Evolutionary conservation across 2,329 filamentous ascomycete species (phyloP).

Genomic region (Fusarium floridanum): DNA sequence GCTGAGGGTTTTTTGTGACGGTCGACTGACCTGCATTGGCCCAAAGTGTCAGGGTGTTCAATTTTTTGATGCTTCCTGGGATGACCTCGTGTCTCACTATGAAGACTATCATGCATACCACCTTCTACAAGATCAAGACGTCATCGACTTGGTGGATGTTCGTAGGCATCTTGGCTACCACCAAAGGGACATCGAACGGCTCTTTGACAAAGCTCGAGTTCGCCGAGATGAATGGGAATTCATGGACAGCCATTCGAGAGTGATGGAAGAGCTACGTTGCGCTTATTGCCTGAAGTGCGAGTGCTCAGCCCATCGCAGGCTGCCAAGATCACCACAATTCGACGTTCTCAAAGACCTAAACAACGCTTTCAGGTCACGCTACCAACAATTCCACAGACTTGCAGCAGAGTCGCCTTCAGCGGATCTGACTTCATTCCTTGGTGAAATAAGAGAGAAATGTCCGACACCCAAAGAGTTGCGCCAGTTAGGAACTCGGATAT

Average conservation of each 20-base stretch:
- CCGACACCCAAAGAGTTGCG: neutral
- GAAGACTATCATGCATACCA: neutral
- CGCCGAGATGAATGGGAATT: neutral
- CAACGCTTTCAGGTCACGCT: neutral
- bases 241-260: neutral
- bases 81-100: neutral
- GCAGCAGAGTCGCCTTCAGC: accelerated
- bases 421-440: neutral
- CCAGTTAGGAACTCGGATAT: neutral
- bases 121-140: neutral
- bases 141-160: neutral
- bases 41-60: neutral
- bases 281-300: neutral
- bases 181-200: neutral
- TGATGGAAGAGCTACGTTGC: neutral
- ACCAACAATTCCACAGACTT: neutral
- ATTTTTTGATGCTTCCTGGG: neutral
- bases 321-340: neutral
- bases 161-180: neutral
- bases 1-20: neutral
- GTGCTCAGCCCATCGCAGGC: neutral
- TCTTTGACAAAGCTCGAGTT: neutral
- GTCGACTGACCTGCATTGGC: neutral
- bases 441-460: neutral
- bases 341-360: neutral